phyloP scores from a whole-genome alignment of 495 filamentous ascomycete genomes.

The Tuber borchii region DNA sequence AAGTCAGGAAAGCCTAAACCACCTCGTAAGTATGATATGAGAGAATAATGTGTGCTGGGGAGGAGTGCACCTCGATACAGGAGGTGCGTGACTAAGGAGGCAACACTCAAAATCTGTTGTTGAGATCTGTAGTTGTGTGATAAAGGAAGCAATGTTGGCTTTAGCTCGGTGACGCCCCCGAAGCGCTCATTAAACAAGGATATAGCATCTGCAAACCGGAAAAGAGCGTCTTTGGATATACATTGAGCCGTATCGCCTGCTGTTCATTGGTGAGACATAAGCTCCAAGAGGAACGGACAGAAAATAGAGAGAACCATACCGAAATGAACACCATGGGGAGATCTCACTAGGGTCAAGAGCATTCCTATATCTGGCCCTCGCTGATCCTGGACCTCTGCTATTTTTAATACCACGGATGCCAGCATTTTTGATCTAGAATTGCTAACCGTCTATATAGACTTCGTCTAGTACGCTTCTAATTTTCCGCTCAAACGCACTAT shows the following conservation, averaged over 20 bases:
- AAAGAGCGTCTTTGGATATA: too few species aligned
- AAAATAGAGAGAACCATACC: too few species aligned
- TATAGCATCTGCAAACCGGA: too few species aligned
- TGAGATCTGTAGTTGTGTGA: conserved; percentile 47
- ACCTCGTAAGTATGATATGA: neutral
- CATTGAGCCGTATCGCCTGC: too few species aligned
- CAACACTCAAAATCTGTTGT: conserved; percentile 46
- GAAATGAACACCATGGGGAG: conserved; percentile 17
- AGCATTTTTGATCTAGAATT: neutral
- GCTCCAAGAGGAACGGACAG: too few species aligned
- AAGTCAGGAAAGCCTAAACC: conserved; percentile 43
- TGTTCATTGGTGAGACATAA: too few species aligned
- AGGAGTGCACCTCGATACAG: conserved; percentile 12
- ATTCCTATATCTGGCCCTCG: conserved; percentile 44
- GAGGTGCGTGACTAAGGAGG: conserved; percentile 38
- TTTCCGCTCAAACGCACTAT: conserved; percentile 17
- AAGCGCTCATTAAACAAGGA: too few species aligned
- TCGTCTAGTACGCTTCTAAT: conserved; percentile 44
- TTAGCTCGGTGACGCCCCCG: neutral
- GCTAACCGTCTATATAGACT: conserved; percentile 46
- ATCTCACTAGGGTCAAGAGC: conserved; percentile 42
- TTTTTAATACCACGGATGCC: neutral
- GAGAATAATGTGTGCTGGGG: neutral
- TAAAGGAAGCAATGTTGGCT: conserved; percentile 41
- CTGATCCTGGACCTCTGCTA: conserved; percentile 47